Evolutionary conservation across 2,329 filamentous ascomycete genomes (phyloP).

Genomic region (Cladophialophora bantiana): DNA sequence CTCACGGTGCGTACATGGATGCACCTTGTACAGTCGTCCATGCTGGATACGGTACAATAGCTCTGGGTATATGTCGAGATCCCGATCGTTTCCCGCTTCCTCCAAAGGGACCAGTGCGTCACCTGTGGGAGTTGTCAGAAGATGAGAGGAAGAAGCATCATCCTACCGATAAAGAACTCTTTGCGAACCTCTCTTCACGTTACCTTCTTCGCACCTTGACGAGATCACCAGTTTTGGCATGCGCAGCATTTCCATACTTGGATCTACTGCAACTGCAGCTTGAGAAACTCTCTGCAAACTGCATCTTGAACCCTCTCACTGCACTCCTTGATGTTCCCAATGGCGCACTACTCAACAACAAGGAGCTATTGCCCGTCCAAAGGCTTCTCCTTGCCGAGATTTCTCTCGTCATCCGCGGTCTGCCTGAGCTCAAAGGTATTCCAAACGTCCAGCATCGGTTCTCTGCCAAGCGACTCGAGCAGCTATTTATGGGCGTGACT

Average conservation of each 20-base stretch:
- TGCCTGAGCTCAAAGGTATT: slow-evolving; percentile 75
- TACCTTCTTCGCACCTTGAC: slow-evolving; percentile 72
- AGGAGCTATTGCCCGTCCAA: slow-evolving; percentile 69
- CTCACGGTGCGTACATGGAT: slow-evolving; percentile 62
- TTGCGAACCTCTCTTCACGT: slow-evolving; percentile 50
- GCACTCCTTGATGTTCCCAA: slow-evolving; percentile 80
- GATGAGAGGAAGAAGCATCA: slow-evolving; percentile 37
- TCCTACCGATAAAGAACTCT: slow-evolving; percentile 38
- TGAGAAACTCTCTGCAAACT: slow-evolving; percentile 76
- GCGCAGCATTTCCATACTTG: slow-evolving; percentile 63
- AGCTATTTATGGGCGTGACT: slow-evolving; percentile 63
- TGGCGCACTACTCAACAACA: slow-evolving; percentile 72
- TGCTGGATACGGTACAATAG: slow-evolving; percentile 65
- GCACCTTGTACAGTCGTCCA: slow-evolving; percentile 63
- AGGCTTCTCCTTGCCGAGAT: slow-evolving; percentile 77
- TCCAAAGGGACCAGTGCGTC: slow-evolving; percentile 24
- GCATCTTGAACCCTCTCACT: slow-evolving; percentile 81
- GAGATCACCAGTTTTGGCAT: slow-evolving; percentile 67
- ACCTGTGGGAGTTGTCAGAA: slow-evolving; percentile 34
- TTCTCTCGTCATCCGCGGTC: slow-evolving; percentile 69
- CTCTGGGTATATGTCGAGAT: slow-evolving; percentile 60
- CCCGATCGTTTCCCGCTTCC: slow-evolving; percentile 41
- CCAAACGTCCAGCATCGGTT: slow-evolving; percentile 67
- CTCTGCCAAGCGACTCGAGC: slow-evolving; percentile 66
- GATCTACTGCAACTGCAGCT: slow-evolving; percentile 75